Evolutionary conservation across 495 filamentous ascomycete species (phyloP), one percentile per base, ranked within the genome.

Genomic region (Ascodesmis nigricans): DNA sequence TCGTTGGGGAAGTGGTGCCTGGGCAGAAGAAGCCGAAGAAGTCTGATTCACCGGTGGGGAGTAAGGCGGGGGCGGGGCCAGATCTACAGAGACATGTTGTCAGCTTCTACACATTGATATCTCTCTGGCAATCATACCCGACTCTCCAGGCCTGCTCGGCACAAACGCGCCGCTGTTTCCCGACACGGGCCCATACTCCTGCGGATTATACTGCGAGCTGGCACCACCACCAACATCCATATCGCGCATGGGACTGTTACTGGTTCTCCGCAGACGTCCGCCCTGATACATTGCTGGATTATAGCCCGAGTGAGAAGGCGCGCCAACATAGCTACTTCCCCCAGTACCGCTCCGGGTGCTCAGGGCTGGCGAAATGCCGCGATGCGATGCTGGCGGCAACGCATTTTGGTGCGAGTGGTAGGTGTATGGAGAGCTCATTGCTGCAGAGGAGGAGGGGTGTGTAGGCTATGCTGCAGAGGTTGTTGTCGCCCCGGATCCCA

Each of bases 111-210:
- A 25, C 23, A 25, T 25, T 6, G 23, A 25, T 25, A 11, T 25
- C 6, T 11, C 11, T 6, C 6, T 25, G 23, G 6, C 23, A 25
- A 25, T 6, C 19, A 33, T 47, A 47, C 44, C 44, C 21, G 46
- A 32, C 32, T 41, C 44, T 31, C 44, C 44, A 30, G 32, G 32
- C n/a, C 33, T 34, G 17, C 40, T 43, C 13, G 47, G 47, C 19
- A 45, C 47, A 49, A 38, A 50, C 17, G 39, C 24, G 11, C 46
- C 45, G 10, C 46, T 46, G 35, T 49, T 45, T 13, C 22, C 32
- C 13, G 37, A 5, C 21, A 50, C 36, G 23, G 47, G 47, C 15
- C 45, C 47, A 24, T 45, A 50, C n/a, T 45, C 34, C 24, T 50
- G 47, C 6, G 47, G 47, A 20, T 50, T 50, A 20, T 50, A 50